Evolutionary conservation across 345 rosid species (phyloP), one percentile per base, ranked within the genome.

Genomic region (Melastoma malabathricum): DNA sequence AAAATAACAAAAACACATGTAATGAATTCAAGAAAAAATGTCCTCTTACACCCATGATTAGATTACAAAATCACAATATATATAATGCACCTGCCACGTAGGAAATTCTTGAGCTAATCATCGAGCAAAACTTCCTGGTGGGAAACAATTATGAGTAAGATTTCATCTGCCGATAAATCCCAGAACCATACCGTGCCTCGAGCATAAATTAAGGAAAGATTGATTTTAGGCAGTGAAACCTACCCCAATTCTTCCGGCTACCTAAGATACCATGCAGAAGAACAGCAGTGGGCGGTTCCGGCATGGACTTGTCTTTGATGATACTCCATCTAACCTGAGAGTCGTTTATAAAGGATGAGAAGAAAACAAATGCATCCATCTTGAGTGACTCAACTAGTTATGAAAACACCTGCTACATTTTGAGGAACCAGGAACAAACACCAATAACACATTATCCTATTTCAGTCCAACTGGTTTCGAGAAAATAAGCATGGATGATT

Each of bases 211-310:
- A 6, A 48, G 16, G 18, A 38, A 49, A 15, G 13, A 15, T 15
- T 16, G 27, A 41, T 38, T 6, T 44, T 19, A 60, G 44, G 55
- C 18, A 12, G 7, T 2, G 39, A 27, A n/a, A 68, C 85, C 52
- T 62, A 90, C 98, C 85, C 96, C 92, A 90, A 57, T 90, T 90
- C 66, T 90, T 90, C 54, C 92, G 64, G 65, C 94, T 64, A 50
- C 98, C 98, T 15, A 90, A 67, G 56, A 90, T 90, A 18, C 98
- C 98, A 45, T 90, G 98, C 65, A 90, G 46, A 65, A 90, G 94
- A 50, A 90, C 81, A 19, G 98, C 98, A 0, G 96, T 90, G 13
- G 96, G 98, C 51, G 94, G 82, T 44, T 90, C 94, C 3, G 82
- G 81, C 47, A 68, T 64, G 41, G 89, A 82, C 73, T 82, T 86